Percentiles rank a stretch among this genome's conserved stretches.
phyloP scores from a whole-genome alignment of 2,329 filamentous ascomycete genomes.

The Lithohypha guttulata region DNA sequence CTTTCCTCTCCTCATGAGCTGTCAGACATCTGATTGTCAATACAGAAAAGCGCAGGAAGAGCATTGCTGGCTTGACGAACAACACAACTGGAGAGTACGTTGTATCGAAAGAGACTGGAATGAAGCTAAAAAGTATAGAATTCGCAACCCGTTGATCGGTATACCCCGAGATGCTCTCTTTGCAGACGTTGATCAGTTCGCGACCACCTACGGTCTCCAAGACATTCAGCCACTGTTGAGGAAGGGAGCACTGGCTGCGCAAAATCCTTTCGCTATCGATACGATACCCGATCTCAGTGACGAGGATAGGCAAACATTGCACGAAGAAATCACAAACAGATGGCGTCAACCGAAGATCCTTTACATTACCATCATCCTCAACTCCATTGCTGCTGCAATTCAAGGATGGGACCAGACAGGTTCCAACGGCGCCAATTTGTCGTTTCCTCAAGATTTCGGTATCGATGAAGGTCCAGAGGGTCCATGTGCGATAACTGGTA shows the following conservation, averaged over 20 bases:
- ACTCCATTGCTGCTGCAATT: constrained; percentile 42
- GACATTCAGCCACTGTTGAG: constrained; percentile 50
- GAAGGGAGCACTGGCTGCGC: constrained; percentile 63
- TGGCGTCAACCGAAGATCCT: constrained; percentile 39
- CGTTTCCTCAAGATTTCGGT: constrained; percentile 37
- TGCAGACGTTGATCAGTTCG: constrained; percentile 29
- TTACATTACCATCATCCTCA: constrained; percentile 40
- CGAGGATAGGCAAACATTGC: constrained; percentile 32
- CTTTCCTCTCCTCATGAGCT: too few relatives aligned
- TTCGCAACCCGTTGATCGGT: constrained; percentile 24
- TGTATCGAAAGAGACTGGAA: constrained; percentile 5
- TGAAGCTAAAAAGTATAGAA: constrained; percentile 9
- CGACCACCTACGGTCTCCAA: constrained; percentile 45
- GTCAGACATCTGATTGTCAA: too few relatives aligned
- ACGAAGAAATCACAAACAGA: constrained; percentile 34
- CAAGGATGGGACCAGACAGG: constrained; percentile 38
- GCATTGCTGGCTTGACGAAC: constrained; percentile 23
- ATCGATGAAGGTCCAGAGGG: constrained; percentile 30
- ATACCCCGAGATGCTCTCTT: constrained; percentile 25
- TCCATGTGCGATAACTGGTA: constrained; percentile 22
- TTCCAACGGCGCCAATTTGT: constrained; percentile 43
- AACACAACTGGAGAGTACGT: constrained; percentile 26
- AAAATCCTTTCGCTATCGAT: constrained; percentile 55
- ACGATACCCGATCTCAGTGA: constrained; percentile 50
- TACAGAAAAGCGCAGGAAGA: constrained; percentile 16